phyloP scores from a whole-genome alignment of 306 rosid genomes.

The Gleditsia sinensis region DNA sequence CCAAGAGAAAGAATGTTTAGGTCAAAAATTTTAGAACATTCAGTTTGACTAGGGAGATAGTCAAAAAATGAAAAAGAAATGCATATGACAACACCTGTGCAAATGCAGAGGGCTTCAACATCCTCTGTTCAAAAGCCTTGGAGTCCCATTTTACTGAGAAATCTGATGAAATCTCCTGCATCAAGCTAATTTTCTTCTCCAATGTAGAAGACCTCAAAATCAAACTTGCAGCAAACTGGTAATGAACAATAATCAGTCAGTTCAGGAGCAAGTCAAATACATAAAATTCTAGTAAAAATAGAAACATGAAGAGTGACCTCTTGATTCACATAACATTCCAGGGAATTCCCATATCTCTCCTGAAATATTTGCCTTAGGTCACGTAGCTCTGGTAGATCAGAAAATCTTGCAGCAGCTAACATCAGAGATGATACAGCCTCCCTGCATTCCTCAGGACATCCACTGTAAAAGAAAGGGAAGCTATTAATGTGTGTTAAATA shows the following conservation, averaged over 20 bases:
- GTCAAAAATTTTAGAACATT: too few relatives aligned
- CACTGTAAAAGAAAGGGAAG: conserved; percentile 53
- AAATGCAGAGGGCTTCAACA: conserved; percentile 59
- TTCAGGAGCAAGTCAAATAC: conserved; percentile 19
- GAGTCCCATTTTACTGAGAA: conserved; percentile 86
- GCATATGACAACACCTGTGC: conserved; percentile 52
- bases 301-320: conserved; percentile 47
- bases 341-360: conserved; percentile 71
- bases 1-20: background rate
- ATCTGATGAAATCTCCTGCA: conserved; percentile 77
- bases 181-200: conserved; percentile 77
- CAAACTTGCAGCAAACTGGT: conserved; percentile 79
- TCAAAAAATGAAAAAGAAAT: conserved; percentile 29
- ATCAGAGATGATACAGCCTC: conserved; percentile 83
- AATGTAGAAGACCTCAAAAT: conserved; percentile 65
- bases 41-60: conserved; percentile 11
- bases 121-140: conserved; percentile 70
- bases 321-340: conserved; percentile 63
- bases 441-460: conserved; percentile 91
- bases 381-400: conserved; percentile 95
- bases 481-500: conserved; percentile 15
- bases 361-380: conserved; percentile 85
- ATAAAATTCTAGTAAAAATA: conserved; percentile 10
- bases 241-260: conserved; percentile 37
- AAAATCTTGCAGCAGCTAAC: conserved; percentile 95